Evolutionary conservation across 306 rosid genomes (phyloP).

Genomic region (Rosa chinensis): DNA sequence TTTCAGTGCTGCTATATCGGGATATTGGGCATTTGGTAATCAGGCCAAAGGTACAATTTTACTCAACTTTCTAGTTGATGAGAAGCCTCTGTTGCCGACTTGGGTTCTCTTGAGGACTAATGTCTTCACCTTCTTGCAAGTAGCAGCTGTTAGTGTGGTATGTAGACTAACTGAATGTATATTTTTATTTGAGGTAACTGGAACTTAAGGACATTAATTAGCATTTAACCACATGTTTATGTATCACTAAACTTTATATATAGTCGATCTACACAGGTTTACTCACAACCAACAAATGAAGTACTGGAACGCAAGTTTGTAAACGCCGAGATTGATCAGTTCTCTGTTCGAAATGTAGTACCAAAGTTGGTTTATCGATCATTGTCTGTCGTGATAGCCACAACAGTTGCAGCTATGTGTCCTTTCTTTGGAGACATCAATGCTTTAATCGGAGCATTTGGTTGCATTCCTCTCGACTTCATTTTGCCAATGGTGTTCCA

Average conservation of each 20-base stretch:
- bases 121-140: constrained; percentile 55
- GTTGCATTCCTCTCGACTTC: constrained; percentile 72
- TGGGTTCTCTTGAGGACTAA: constrained; percentile 77
- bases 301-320: constrained; percentile 55
- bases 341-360: constrained; percentile 53
- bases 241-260: too few species aligned
- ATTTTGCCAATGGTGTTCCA: constrained; percentile 79
- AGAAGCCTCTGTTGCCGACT: constrained; percentile 45
- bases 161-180: not conserved
- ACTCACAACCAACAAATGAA: constrained; percentile 78
- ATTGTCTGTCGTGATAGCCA: constrained; percentile 53
- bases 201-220: not conserved
- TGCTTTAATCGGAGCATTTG: constrained; percentile 84
- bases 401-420: constrained; percentile 67
- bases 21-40: constrained; percentile 90
- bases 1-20: constrained; percentile 62
- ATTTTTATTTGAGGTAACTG: not conserved
- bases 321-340: constrained; percentile 54
- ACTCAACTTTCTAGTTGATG: constrained; percentile 42
- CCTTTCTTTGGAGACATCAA: constrained; percentile 81
- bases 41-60: constrained; percentile 46
- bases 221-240: too few species aligned
- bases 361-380: constrained; percentile 66
- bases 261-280: constrained; percentile 41
- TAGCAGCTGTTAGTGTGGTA: constrained; percentile 63